These are phyloP conservation scores for Solanum chmielewskii DNA, from an alignment of 257 asterid species.

Conservation along the genomic window DNA sequence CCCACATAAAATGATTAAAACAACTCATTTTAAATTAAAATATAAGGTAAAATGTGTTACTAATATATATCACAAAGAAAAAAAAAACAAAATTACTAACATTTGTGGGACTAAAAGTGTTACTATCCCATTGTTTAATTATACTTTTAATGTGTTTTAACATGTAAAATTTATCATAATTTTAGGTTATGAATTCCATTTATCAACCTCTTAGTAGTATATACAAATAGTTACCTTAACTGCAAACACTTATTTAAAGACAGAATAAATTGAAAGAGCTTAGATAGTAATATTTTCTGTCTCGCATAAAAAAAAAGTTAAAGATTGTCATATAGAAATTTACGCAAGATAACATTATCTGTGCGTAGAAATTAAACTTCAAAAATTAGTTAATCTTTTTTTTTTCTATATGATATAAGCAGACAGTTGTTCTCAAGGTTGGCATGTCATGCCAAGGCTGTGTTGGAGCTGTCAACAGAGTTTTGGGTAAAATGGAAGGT, in stretches of 20 bases:
- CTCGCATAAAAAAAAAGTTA: too few relatives aligned
- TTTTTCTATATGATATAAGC: background rate
- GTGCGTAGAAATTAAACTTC: background rate
- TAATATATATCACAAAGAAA: background rate
- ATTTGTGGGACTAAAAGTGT: background rate
- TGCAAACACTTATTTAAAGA: too few relatives aligned
- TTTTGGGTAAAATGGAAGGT: constrained; percentile 85
- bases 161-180: background rate
- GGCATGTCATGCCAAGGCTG: constrained; percentile 94
- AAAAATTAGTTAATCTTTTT: background rate
- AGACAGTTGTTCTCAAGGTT: constrained; percentile 93
- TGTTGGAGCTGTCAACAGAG: constrained; percentile 83
- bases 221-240: too few relatives aligned
- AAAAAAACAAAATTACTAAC: background rate
- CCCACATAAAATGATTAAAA: background rate
- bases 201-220: too few relatives aligned
- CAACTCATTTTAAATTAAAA: background rate
- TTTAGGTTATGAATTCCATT: background rate
- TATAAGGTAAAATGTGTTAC: background rate
- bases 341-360: too few relatives aligned
- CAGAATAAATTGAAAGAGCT: too few relatives aligned
- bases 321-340: too few relatives aligned
- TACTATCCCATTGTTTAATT: background rate
- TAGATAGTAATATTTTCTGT: too few relatives aligned
- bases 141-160: background rate